Evolutionary conservation across 2,329 filamentous ascomycete species (phyloP).

Genomic region (Cladosporium sp.): DNA sequence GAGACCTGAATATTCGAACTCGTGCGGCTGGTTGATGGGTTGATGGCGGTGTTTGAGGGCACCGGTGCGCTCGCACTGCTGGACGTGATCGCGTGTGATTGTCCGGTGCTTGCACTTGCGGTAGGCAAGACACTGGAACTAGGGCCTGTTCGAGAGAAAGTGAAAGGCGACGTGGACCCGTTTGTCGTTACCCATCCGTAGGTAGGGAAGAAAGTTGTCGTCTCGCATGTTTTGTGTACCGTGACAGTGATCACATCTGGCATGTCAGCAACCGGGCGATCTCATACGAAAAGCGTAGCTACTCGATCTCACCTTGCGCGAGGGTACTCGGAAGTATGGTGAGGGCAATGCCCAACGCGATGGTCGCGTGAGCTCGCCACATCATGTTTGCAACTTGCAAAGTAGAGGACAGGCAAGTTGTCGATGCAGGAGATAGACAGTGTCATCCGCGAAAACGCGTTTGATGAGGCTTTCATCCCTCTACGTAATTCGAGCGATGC

Average conservation of each 20-base stretch:
- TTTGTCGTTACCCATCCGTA: conserved; percentile 18
- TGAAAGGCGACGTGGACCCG: conserved; percentile 11
- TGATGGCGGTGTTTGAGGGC: not conserved
- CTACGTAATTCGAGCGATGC: not conserved
- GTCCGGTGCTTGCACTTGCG: not conserved
- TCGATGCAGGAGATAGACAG: not conserved
- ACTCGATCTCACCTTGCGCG: not conserved
- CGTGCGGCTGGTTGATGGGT: not conserved
- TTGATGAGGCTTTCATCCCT: not conserved
- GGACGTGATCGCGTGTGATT: not conserved
- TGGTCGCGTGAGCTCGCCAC: not conserved
- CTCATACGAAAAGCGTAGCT: not conserved
- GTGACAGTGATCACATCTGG: conserved; percentile 14
- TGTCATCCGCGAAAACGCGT: not conserved
- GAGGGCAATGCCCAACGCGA: not conserved
- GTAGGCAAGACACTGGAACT: not conserved
- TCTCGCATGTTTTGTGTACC: conserved; percentile 11
- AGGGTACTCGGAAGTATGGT: not conserved
- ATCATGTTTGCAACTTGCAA: not conserved
- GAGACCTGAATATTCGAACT: not conserved
- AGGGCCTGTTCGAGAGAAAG: not conserved
- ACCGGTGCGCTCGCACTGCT: not conserved
- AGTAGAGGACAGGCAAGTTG: not conserved
- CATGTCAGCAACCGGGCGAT: not conserved
- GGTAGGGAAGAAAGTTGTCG: conserved; percentile 16